Evolutionary conservation across 352 stramenopile species (phyloP).

Genomic region (Pythium grandisporangium): DNA sequence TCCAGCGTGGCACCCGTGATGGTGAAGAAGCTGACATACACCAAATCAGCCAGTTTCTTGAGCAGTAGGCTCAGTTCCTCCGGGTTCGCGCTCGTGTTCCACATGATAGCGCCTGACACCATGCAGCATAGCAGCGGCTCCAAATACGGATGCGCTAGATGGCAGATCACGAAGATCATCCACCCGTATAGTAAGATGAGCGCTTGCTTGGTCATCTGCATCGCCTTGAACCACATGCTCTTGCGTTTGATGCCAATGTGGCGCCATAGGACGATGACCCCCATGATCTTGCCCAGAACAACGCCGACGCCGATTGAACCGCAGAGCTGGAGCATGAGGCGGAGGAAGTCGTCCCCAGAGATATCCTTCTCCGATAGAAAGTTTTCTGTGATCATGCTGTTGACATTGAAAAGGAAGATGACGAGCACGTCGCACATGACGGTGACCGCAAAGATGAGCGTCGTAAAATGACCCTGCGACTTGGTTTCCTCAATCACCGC

Average conservation of each 20-base stretch:
- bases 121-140: constrained; percentile 62
- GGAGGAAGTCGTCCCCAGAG: constrained; percentile 18
- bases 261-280: constrained; percentile 39
- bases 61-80: constrained; percentile 45
- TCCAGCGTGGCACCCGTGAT: constrained; percentile 57
- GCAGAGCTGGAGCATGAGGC: constrained; percentile 32
- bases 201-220: constrained; percentile 40
- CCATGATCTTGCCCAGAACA: constrained; percentile 44
- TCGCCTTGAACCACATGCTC: constrained; percentile 24
- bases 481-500: constrained; percentile 63
- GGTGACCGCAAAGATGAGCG: constrained; percentile 52
- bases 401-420: constrained; percentile 68
- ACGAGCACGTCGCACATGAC: constrained; percentile 66
- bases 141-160: constrained; percentile 50
- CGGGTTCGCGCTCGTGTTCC: constrained; percentile 42
- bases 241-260: constrained; percentile 43
- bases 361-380: constrained; percentile 49
- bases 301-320: constrained; percentile 37
- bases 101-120: constrained; percentile 56
- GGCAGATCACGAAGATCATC: constrained; percentile 47
- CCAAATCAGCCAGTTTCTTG: constrained; percentile 38
- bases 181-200: constrained; percentile 55
- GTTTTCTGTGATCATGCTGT: constrained; percentile 57
- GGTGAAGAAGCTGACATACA: constrained; percentile 75
- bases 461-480: constrained; percentile 58